Evolutionary conservation across 2,329 filamentous ascomycete species (phyloP).

Genomic region (Sporothrix pseudoabietina): DNA sequence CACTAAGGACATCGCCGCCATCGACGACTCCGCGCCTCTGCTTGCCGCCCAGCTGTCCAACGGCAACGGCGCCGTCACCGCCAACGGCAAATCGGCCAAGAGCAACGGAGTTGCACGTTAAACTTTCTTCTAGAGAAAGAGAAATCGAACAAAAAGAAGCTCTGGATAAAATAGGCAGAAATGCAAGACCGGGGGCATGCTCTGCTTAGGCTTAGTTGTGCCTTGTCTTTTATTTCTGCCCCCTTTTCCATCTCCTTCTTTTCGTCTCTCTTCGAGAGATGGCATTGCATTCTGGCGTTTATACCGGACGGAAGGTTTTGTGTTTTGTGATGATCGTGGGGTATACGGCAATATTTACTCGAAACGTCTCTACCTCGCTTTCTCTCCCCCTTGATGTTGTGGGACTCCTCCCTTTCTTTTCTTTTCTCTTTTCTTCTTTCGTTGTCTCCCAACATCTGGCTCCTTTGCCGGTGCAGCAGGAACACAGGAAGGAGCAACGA

Average conservation of each 20-base stretch:
- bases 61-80: slow-evolving; percentile 37
- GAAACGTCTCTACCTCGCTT: not conserved
- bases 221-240: not conserved
- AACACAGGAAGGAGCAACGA: not conserved
- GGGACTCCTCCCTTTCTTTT: not conserved
- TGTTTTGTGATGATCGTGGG: slow-evolving; percentile 11
- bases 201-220: too few relatives aligned
- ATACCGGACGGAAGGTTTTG: slow-evolving; percentile 14
- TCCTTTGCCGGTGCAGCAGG: not conserved
- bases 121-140: not conserved
- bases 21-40: slow-evolving; percentile 7
- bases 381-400: slow-evolving; percentile 16
- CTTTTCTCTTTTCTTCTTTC: not conserved
- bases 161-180: not conserved
- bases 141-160: not conserved
- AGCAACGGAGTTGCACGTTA: slow-evolving; percentile 22
- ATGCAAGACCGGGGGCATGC: not conserved
- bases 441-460: not conserved
- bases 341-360: not conserved
- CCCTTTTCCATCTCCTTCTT: not conserved
- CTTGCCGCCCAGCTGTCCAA: slow-evolving; percentile 12
- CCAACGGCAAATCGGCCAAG: slow-evolving; percentile 34
- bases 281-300: slow-evolving; percentile 32
- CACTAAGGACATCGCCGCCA: slow-evolving; percentile 30
- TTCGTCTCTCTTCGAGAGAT: slow-evolving; percentile 1